Evolutionary conservation across 1,139 yeast genomes (phyloP), one percentile per base, ranked within the genome.

Genomic region (Lodderomyces jiufengensis): DNA sequence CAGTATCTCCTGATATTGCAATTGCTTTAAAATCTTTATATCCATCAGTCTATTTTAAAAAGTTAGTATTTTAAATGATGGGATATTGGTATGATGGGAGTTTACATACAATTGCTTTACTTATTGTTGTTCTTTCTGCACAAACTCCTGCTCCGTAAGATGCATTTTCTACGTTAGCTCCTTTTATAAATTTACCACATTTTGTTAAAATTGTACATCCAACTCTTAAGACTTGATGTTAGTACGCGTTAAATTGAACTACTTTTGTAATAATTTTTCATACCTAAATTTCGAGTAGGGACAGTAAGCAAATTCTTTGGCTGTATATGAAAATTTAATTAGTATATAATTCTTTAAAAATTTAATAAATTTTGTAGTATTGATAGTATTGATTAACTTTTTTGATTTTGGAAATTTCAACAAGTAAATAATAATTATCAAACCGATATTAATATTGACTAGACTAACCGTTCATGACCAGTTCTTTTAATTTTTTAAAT

Each of bases 161-260:
- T 3, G 97, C 97, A 54, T 90, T 92, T 55, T 92, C 98, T 18
- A 92, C 79, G 49, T 92, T 92, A 33, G 95, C 95, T 3, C 97
- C 98, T 9, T 61, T 56, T 24, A 81, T 61, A 31, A 56, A 65
- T 14, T 64, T 61, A 3, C 78, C 84, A 8, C 66, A 59, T 1
- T 54, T 54, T 0, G 87, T 70, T 23, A 84, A 52, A 1, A 90
- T 50, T 1, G 81, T 77, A 37, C 95, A 86, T 0, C 97, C 97
- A 2, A 92, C 98, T 32, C 90, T 72, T 24, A 18, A n/a, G n/a
- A 20, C 12, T 14, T n/a, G 56, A 63, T 53, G 46, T 28, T 36
- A 27, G n/a, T n/a, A n/a, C n/a, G n/a, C n/a, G n/a, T n/a, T n/a
- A n/a, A n/a, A n/a, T n/a, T n/a, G n/a, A n/a, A 18, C 10, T 16